These are phyloP conservation scores for Tolypocladium tropicale DNA, from an alignment of 2,329 filamentous ascomycete genomes.

Conservation along the genomic window DNA sequence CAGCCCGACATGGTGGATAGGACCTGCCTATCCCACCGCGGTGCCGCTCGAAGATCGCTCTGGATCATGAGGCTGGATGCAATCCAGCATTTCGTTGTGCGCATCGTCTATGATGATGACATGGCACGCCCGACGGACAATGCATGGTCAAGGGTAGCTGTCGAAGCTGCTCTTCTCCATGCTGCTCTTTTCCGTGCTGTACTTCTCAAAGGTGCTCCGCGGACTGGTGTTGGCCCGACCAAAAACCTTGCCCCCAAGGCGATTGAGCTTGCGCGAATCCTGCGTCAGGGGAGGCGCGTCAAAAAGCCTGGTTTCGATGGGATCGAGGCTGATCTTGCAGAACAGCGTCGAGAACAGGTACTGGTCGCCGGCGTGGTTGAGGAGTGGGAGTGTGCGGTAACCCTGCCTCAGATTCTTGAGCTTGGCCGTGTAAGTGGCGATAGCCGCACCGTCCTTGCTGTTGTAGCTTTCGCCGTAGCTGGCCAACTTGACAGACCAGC, in stretches of 20 bases:
- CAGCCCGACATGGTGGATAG: not conserved
- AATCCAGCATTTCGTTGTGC: not conserved
- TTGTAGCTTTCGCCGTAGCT: slow-evolving; percentile 62
- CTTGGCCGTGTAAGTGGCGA: slow-evolving; percentile 90
- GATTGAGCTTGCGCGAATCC: slow-evolving; percentile 44
- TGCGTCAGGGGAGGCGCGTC: slow-evolving; percentile 30
- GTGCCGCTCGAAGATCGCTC: not conserved
- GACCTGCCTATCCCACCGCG: not conserved
- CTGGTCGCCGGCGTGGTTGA: slow-evolving; percentile 80
- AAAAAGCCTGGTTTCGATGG: slow-evolving; percentile 46
- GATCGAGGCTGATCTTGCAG: slow-evolving; percentile 66
- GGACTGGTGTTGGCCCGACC: slow-evolving; percentile 42
- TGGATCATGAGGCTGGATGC: not conserved
- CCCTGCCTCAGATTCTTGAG: slow-evolving; percentile 81
- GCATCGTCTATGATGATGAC: not conserved
- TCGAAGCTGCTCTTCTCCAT: slow-evolving; percentile 38
- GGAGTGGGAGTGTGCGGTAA: slow-evolving; percentile 83
- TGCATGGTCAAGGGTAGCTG: slow-evolving; percentile 17
- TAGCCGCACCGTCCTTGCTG: slow-evolving; percentile 43
- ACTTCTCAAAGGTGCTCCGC: slow-evolving; percentile 41
- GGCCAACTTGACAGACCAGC: slow-evolving; percentile 85
- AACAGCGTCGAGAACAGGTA: slow-evolving; percentile 94
- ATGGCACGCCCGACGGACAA: not conserved
- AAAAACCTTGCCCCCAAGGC: slow-evolving; percentile 47
- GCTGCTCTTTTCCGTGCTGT: slow-evolving; percentile 36